A percentile compares a stretch with the other conserved stretches of the same genome.
Evolutionary conservation across 1,284 basidiomycete genomes (phyloP).

Genomic region (Apiotrichum gamsii): DNA sequence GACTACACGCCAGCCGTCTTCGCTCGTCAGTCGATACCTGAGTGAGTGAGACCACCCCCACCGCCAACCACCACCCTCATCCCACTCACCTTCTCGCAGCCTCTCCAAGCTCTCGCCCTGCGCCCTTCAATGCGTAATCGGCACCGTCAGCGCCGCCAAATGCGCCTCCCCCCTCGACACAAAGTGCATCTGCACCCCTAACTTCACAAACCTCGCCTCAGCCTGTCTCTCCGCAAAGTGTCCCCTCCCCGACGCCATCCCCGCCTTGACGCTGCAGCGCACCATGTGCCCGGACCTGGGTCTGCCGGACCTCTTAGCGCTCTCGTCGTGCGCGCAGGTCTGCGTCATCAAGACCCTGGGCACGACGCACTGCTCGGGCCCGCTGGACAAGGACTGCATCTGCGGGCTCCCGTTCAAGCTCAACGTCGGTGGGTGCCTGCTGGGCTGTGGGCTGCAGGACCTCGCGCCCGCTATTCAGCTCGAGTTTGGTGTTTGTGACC

Average conservation of each 20-base stretch:
- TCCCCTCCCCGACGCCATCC: neutral
- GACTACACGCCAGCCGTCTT: too few relatives aligned
- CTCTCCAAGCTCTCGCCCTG: slow-evolving; percentile 1
- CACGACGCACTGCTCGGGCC: slow-evolving; percentile 1
- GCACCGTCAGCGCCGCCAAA: neutral
- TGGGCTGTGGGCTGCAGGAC: neutral
- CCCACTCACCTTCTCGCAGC: too few relatives aligned
- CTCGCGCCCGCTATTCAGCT: neutral
- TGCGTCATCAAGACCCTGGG: slow-evolving; percentile 1
- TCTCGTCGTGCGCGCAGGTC: neutral
- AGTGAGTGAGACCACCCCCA: too few relatives aligned
- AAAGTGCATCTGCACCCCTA: slow-evolving; percentile 1
- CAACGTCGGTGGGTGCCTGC: neutral
- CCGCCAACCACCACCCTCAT: too few relatives aligned
- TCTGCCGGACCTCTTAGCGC: slow-evolving; percentile 2
- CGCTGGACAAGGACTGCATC: slow-evolving; percentile 9
- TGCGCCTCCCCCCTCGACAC: neutral
- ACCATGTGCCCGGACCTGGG: slow-evolving; percentile 5
- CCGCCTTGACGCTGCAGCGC: neutral
- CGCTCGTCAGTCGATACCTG: too few relatives aligned
- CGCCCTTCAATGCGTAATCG: neutral
- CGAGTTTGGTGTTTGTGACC: slow-evolving; percentile 4
- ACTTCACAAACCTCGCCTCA: slow-evolving; percentile 2
- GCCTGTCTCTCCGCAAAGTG: neutral
- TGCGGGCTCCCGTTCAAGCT: slow-evolving; percentile 1